Base-by-base conservation (phyloP, 768 basidiomycete genomes). In the Brasilioporus rufonigricans region DNA sequence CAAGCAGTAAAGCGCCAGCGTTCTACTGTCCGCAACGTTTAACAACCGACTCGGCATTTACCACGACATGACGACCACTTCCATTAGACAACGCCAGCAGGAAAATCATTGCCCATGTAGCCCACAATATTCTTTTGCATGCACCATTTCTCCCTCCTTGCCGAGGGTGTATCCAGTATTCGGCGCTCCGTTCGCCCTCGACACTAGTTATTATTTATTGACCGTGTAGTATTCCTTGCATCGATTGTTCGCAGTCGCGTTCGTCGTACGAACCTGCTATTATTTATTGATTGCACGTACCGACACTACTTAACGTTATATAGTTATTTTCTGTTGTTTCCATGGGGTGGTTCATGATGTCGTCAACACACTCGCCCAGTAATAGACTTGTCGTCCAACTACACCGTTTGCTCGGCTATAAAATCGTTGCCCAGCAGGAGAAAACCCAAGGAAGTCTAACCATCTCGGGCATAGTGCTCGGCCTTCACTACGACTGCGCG, bases 1-100 rank as follows among this genome's bases (percentile, higher is more conserved):
- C 26, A 64, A 61, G 52, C 62, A 67, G 58, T 68, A 63, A 32
- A 65, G 54, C 57, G 55, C 65, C 41, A 59, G 62, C 53, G 55
- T 38, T 59, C 50, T 26, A 47, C 53, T 43, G 14, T 36, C 36
- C 21, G 16, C 53, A 57, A 53, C 48, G 50, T 46, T 39, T 52
- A 29, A 55, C 40, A 53, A 51, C 50, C 56, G n/a, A 27, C 47
- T 48, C 56, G 49, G 31, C 40, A 52, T 55, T 33, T 27, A 23
- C 46, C 50, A 57, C 36, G 24, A 52, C 33, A 36, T 29, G 44
- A 51, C 49, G 40, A 55, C 55, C 52, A 29, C 29, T 11, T 48
- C 36, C 50, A 56, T 49, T 21, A 43, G 43, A 23, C 23, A 19
- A 43, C 23, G 26, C 11, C 21, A 31, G 29, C 38, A 48, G 7